Base-by-base conservation (phyloP, 495 filamentous ascomycete genomes). In the Penicillium manginii region DNA sequence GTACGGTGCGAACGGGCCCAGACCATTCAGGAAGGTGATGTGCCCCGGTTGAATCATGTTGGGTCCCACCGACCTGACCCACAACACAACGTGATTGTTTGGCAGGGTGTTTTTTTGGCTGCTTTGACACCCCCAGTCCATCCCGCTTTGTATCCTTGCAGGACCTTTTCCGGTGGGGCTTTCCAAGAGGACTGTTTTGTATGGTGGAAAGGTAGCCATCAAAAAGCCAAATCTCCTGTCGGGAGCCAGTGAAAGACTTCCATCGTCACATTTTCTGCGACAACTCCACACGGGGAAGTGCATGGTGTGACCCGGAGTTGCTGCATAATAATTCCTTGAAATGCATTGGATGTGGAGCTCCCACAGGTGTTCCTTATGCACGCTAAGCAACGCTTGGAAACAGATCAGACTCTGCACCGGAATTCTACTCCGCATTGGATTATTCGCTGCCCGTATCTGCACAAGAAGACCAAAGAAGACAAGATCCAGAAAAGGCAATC, bases 391-490 rank as follows among this genome's bases (percentile, higher is more conserved):
- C 4, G 6, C 17, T 43, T 43, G 40, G 40, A 9, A 43, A n/a
- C 8, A 10, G 17, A 43, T 43, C 40, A 43, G n/a, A n/a, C 12
- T 0, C n/a, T 17, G 2, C 40, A 1, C 5, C 40, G 17, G 40
- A 43, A 43, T 43, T 2, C n/a, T 43, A 4, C 40, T 43, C 40
- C 40, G 7, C 14, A 43, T 43, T 43, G 40, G 40, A 43, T 19
- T n/a, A 43, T 43, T 43, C 40, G 40, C n/a, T 43, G n/a, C 40
- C 40, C 40, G 40, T 43, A 18, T 43, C 15, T 43, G 40, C 40
- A 43, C 40, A n/a, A 21, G 40, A 43, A 17, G 40, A 42, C n/a
- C 18, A 42, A 42, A 43, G n/a, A n/a, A n/a, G 4, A 43, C 40
- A 17, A 4, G 40, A 43, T 5, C 35, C 15, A 19, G 8, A 43